Conservation (phyloP, 108 stramenopile genomes). For the Schizochytrium sp. region DNA sequence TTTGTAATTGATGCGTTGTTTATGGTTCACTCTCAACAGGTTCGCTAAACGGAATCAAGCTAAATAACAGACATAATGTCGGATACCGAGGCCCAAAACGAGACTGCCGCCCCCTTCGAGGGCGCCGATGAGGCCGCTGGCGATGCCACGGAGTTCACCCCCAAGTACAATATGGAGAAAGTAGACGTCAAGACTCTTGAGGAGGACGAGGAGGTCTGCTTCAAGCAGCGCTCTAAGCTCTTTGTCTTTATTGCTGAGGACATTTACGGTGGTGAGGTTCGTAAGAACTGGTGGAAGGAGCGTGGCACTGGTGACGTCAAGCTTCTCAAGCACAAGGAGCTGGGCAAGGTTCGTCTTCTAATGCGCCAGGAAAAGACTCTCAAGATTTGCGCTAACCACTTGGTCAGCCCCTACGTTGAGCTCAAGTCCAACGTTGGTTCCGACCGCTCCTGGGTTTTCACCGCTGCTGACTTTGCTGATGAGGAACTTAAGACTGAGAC, state of each 20-base stretch:
- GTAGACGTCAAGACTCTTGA: conserved; percentile 96
- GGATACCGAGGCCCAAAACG: conserved; percentile 59
- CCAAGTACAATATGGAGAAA: conserved; percentile 92
- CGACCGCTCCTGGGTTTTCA: conserved; percentile 98
- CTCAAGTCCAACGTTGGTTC: conserved; percentile 92
- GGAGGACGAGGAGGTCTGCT: conserved; percentile 93
- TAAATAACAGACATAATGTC: not conserved
- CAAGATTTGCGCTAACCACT: conserved; percentile 98
- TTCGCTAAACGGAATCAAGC: no score
- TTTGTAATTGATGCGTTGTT: no score
- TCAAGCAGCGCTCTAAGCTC: conserved; percentile 88
- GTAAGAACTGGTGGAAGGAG: conserved; percentile 96
- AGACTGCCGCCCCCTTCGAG: conserved; percentile 33
- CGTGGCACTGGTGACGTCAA: conserved; percentile 96
- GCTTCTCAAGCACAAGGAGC: conserved; percentile 93
- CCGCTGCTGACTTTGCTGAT: conserved; percentile 94
- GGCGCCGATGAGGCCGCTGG: conserved; percentile 64
- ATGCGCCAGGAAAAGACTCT: conserved; percentile 99
- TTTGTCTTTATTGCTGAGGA: conserved; percentile 94
- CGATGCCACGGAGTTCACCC: conserved; percentile 76
- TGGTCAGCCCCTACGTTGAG: conserved; percentile 92
- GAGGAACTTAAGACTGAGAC: conserved; percentile 89
- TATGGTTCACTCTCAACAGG: no score
- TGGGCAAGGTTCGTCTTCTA: conserved; percentile 86
- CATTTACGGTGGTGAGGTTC: conserved; percentile 94